A percentile compares a stretch with the other conserved stretches of the same genome.
phyloP scores from a whole-genome alignment of 116 monocot species.

The Phalaenopsis hybrid region DNA sequence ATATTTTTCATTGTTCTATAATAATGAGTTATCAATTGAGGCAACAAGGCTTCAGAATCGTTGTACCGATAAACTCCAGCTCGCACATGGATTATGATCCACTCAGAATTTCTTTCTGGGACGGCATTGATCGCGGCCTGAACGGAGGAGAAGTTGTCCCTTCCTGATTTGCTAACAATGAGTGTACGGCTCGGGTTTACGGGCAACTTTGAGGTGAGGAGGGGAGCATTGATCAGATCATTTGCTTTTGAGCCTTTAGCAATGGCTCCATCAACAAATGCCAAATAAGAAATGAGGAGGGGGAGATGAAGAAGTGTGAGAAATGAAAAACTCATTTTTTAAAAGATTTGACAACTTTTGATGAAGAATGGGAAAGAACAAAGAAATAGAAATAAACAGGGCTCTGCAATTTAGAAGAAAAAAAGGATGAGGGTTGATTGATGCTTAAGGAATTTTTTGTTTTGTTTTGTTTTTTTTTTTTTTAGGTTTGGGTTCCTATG shows the following conservation, averaged over 20 bases:
- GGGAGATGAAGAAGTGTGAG: neutral
- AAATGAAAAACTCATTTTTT: neutral
- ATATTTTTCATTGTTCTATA: neutral
- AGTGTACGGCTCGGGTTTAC: constrained; percentile 45
- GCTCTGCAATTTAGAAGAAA: neutral
- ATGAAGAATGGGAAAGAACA: neutral
- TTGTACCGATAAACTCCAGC: constrained; percentile 56
- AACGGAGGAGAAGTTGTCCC: constrained; percentile 54
- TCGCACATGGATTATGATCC: constrained; percentile 70
- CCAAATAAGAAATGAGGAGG: neutral
- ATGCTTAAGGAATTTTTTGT: neutral
- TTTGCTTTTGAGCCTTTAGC: neutral
- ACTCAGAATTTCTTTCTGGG: constrained; percentile 58
- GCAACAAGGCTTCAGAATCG: neutral
- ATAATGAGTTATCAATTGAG: neutral
- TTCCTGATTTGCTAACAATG: constrained; percentile 42
- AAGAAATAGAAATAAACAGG: neutral
- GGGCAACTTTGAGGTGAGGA: constrained; percentile 33
- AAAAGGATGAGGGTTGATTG: neutral
- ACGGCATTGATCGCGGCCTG: constrained; percentile 72
- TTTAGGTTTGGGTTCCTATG: neutral
- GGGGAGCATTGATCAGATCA: constrained; percentile 33
- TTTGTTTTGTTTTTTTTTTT: neutral
- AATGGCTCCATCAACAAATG: neutral
- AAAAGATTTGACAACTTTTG: neutral